Percentiles rank a stretch among this genome's conserved stretches.
phyloP scores from a whole-genome alignment of 176 grass and related monocot genomes.

The Carex parvula region DNA sequence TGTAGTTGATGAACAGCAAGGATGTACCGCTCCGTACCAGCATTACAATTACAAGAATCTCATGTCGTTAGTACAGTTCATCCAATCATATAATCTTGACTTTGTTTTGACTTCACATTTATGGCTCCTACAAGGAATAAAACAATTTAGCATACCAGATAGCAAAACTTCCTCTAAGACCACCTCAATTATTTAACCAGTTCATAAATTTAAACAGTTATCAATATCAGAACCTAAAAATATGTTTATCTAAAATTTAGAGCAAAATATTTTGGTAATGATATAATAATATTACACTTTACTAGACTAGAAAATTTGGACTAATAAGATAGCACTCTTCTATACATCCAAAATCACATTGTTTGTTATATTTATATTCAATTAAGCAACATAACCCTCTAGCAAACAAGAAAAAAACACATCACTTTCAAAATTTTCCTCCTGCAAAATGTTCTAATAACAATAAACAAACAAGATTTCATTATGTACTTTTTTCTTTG shows the following conservation, averaged over 20 bases:
- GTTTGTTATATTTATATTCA: not conserved
- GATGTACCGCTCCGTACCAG: slow-evolving; percentile 17
- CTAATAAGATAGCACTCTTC: not conserved
- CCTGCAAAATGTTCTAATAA: not conserved
- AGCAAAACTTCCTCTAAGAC: not conserved
- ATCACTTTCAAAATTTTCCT: not conserved
- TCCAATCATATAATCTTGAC: slow-evolving; percentile 10
- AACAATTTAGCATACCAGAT: not conserved
- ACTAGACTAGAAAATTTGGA: not conserved
- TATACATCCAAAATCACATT: not conserved
- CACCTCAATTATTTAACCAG: not conserved
- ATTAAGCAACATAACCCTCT: not conserved
- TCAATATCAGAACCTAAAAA: no score
- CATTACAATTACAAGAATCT: slow-evolving; percentile 5
- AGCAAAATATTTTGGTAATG: not conserved
- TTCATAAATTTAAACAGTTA: not conserved
- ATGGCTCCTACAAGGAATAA: slow-evolving; percentile 25
- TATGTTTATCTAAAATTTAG: no score
- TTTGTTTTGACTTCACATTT: slow-evolving; percentile 23
- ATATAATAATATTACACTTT: not conserved
- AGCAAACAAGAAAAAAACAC: not conserved
- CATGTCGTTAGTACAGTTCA: not conserved
- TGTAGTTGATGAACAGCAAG: slow-evolving; percentile 20
- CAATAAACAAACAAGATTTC: not conserved
- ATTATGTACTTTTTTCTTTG: not conserved